Percentiles rank a stretch among this genome's conserved stretches.
phyloP scores from a whole-genome alignment of 352 stramenopile species.

The Globisporangium sylvaticum region DNA sequence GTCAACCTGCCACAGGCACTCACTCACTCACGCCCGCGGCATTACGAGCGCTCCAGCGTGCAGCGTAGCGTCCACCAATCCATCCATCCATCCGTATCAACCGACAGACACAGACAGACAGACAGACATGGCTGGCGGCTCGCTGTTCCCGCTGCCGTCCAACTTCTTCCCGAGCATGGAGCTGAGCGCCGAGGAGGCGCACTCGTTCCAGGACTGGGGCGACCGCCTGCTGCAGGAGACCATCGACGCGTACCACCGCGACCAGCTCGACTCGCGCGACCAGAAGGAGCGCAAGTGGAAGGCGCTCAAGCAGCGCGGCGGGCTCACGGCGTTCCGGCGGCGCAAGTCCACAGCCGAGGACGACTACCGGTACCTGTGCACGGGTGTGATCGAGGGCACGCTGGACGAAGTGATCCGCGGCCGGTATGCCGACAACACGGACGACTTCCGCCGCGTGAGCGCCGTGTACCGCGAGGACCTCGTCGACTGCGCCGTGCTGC shows the following conservation, averaged over 20 bases:
- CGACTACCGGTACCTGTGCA: slow-evolving; percentile 62
- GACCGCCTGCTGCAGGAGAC: slow-evolving; percentile 59
- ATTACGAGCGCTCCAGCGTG: background rate
- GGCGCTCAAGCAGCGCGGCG: slow-evolving; percentile 53
- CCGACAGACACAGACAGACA: background rate
- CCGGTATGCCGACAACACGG: slow-evolving; percentile 69
- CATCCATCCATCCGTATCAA: slow-evolving; percentile 12
- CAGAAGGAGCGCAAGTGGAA: slow-evolving; percentile 67
- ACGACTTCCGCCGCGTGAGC: slow-evolving; percentile 63
- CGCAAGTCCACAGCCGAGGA: slow-evolving; percentile 41
- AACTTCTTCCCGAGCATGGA: slow-evolving; percentile 59
- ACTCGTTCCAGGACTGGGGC: slow-evolving; percentile 62
- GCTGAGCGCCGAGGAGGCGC: slow-evolving; percentile 39
- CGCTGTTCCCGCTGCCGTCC: slow-evolving; percentile 48
- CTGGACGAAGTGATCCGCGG: slow-evolving; percentile 75
- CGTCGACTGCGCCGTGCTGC: slow-evolving; percentile 70
- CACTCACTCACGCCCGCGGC: too few relatives aligned
- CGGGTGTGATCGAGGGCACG: slow-evolving; percentile 58
- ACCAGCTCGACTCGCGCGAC: slow-evolving; percentile 63
- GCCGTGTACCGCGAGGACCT: slow-evolving; percentile 74
- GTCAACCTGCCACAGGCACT: background rate
- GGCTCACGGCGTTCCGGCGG: slow-evolving; percentile 56
- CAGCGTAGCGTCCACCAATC: slow-evolving; percentile 1
- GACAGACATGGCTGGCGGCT: slow-evolving; percentile 18
- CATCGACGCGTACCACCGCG: slow-evolving; percentile 62